Base-by-base conservation (phyloP, 164 flowering plant genomes). In the Annona squamosa region DNA sequence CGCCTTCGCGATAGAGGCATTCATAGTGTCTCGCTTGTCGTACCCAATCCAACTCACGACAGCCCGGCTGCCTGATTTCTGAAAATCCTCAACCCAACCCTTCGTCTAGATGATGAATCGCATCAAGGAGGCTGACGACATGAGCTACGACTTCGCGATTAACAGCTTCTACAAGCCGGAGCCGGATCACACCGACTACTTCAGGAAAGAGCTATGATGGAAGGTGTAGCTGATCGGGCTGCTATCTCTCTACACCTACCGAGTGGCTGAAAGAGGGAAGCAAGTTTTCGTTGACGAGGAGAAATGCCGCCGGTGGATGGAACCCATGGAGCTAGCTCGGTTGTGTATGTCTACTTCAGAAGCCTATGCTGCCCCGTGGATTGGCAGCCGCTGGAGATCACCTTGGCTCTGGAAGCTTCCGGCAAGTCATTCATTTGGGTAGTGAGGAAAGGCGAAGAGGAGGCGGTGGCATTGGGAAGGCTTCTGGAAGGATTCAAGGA, bases 161-260 rank as follows among this genome's bases (percentile, higher is more conserved):
- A 83, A 83, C 74, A 78, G 79, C 68, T 81, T 80, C 67, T 72
- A 78, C 42, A 84, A 82, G 62, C 46, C 83, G 74, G 87, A 83
- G 72, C 68, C 74, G 0, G 78, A 67, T 10, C 82, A 80, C 44
- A 79, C 61, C 0, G 76, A 74, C 0, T 67, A 68, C 61, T 82
- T 63, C 47, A 78, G 46, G 63, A 71, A 73, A 72, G 78, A 62
- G 1, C 79, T n/a, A 18, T 59, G 71, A 1, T 73, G 71, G 4
- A 83, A 82, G 46, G 71, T 77, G 0, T 88, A 89, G 89, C 77
- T 85, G 42, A 48, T 88, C 4, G 91, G 89, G 3, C 91, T 88
- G 0, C 82, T 86, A 56, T 86, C 90, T 0, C 43, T 78, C 0
- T 75, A 77, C 72, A n/a, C n/a, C n/a, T n/a, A n/a, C n/a, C n/a